phyloP scores from a whole-genome alignment of 495 filamentous ascomycete species.

The Penicillium manginii region DNA sequence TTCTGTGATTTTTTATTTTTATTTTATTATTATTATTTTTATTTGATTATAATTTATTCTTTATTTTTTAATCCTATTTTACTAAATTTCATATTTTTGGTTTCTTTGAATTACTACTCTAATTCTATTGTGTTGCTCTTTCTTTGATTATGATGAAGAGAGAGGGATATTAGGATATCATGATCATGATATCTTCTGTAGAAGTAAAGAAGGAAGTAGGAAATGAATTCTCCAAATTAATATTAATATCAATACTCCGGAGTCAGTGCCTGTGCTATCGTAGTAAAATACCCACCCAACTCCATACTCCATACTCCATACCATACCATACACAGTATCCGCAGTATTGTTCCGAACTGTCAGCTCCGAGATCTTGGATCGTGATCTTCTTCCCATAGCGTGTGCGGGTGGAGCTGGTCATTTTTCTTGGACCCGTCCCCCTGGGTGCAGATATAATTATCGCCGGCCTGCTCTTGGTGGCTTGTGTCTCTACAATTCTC shows the following conservation, averaged over 20 bases:
- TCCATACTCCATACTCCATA: slow-evolving; percentile 1
- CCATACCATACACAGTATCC: slow-evolving; percentile 12
- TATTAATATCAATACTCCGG: too few species aligned
- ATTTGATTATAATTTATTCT: slow-evolving; percentile 4
- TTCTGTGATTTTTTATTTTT: slow-evolving; percentile 6
- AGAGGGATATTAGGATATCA: too few species aligned
- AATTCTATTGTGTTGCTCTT: background rate
- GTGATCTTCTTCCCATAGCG: slow-evolving; percentile 51
- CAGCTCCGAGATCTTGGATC: slow-evolving; percentile 55
- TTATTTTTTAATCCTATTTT: background rate
- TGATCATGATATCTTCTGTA: background rate
- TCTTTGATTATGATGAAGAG: background rate
- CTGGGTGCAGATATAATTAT: slow-evolving; percentile 41
- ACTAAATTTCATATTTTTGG: background rate
- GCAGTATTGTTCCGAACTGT: slow-evolving; percentile 43
- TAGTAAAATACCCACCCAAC: slow-evolving; percentile 4
- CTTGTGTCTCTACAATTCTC: slow-evolving; percentile 7
- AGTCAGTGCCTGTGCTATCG: too few species aligned
- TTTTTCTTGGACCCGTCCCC: slow-evolving; percentile 47
- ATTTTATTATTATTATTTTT: slow-evolving; percentile 2
- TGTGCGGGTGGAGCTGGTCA: slow-evolving; percentile 43
- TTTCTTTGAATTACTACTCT: background rate
- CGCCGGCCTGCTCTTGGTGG: slow-evolving; percentile 23
- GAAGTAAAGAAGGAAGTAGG: too few species aligned
- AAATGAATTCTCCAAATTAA: too few species aligned